Evolutionary conservation across 306 rosid genomes (phyloP), one percentile per base, ranked within the genome.

Genomic region (Lathyrus aphaca): DNA sequence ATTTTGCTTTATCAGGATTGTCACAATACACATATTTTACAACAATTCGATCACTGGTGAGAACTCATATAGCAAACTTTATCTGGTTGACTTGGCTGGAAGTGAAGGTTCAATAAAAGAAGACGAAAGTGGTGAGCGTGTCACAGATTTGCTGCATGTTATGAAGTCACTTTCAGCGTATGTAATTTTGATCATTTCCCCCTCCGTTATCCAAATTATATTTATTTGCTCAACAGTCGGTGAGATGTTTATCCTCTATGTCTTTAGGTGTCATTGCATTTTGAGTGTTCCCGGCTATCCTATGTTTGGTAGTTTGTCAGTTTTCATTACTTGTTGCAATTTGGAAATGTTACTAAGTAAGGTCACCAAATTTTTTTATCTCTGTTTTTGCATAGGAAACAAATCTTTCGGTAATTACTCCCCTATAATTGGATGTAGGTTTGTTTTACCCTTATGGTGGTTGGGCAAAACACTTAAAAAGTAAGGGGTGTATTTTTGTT

Each of bases 121-220:
- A 81, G 95, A 94, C 67, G 95, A 91, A 18, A 84, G 89, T 71
- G 93, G 92, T 53, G 97, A 94, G 78, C 88, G 80, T 57, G 92
- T 94, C 83, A 91, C 95, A 27, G 99, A 88, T 77, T 75, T 94
- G 86, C 86, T 94, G 83, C 97, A 94, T 86, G 96, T 89, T 80
- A 91, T 91, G 99, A 94, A 94, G 77, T 88, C 99, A 61, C 92
- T 94, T 82, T 88, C 99, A 74, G 99, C 92, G 97, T 94, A 94
- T 84, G 96, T 80, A 55, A 43, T 69, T 79, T 59, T 74, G 71
- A 12, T 62, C 71, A 67, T 27, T 50, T 35, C 54, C 74, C 61
- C 44, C 62, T 59, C 64, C 19, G 18, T 75, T 68, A 39, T 48
- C 23, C 66, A 60, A n/a, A 59, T 51, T 74, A 39, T 56, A 51